Percentiles rank a stretch among this genome's conserved stretches.
phyloP scores from a whole-genome alignment of 2,329 filamentous ascomycete genomes.

The Aotearoamyces nothofagi region DNA sequence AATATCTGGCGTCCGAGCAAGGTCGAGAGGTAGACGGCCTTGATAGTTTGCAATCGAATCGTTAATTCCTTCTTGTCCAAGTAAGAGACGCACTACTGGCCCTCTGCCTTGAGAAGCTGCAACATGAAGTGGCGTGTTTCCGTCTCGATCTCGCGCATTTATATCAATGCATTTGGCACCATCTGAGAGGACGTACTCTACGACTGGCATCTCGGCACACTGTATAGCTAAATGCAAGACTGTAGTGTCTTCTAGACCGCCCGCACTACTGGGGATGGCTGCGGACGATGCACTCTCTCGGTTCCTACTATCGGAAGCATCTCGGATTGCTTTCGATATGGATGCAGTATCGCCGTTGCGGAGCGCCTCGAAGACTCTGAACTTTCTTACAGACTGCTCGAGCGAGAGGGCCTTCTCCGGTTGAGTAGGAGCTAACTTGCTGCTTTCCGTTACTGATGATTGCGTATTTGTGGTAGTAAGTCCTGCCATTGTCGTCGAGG shows the following conservation, averaged over 20 bases:
- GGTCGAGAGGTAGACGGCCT: conserved; percentile 72
- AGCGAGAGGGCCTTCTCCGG: conserved; percentile 36
- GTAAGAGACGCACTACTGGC: conserved; percentile 65
- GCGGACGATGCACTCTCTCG: conserved; percentile 28
- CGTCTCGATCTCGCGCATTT: conserved; percentile 83
- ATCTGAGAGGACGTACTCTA: conserved; percentile 85
- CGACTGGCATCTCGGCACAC: conserved; percentile 81
- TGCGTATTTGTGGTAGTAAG: conserved; percentile 10
- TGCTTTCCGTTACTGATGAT: conserved; percentile 5
- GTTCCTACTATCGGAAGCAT: conserved; percentile 25
- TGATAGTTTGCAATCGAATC: conserved; percentile 76
- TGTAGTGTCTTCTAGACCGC: conserved; percentile 62
- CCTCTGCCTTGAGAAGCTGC: conserved; percentile 71
- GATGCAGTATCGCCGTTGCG: conserved; percentile 80
- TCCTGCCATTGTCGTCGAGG: conserved; percentile 14
- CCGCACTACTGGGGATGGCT: conserved; percentile 7
- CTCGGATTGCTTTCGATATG: conserved; percentile 73
- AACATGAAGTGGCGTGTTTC: conserved; percentile 84
- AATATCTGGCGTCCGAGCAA: conserved; percentile 84
- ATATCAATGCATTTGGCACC: conserved; percentile 56
- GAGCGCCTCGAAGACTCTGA: conserved; percentile 84
- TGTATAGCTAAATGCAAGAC: conserved; percentile 90
- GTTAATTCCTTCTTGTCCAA: conserved; percentile 74
- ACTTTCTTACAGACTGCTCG: conserved; percentile 88
- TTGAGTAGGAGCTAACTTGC: conserved; percentile 5